phyloP scores from a whole-genome alignment of 2,329 filamentous ascomycete genomes.

The Metarhizium brunneum region DNA sequence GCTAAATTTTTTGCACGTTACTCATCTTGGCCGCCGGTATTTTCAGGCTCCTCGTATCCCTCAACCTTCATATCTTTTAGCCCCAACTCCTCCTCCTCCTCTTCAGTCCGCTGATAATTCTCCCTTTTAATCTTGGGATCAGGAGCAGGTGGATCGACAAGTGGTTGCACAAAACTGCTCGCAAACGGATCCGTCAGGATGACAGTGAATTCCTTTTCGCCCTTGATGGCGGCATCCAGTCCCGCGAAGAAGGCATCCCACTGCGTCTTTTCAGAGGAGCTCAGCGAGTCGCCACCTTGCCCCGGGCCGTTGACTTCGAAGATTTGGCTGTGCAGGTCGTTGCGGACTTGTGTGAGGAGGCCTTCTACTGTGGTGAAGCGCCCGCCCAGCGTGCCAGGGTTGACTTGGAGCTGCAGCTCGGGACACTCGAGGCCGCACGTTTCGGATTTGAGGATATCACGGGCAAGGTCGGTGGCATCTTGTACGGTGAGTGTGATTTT shows the following conservation, averaged over 20 bases:
- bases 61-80: slow-evolving; percentile 89
- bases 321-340: slow-evolving; percentile 80
- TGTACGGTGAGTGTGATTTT: slow-evolving; percentile 71
- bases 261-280: slow-evolving; percentile 50
- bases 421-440: slow-evolving; percentile 80
- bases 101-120: slow-evolving; percentile 77
- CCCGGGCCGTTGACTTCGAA: slow-evolving; percentile 61
- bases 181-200: slow-evolving; percentile 82
- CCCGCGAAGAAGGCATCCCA: slow-evolving; percentile 78
- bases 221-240: slow-evolving; percentile 69
- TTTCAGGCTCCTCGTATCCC: slow-evolving; percentile 53
- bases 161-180: slow-evolving; percentile 86
- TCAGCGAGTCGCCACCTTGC: slow-evolving; percentile 70
- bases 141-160: slow-evolving; percentile 58
- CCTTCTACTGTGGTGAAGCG: slow-evolving; percentile 97
- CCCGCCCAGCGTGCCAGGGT: slow-evolving; percentile 88
- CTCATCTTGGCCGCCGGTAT: slow-evolving; percentile 14
- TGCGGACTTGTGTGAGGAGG: slow-evolving; percentile 81
- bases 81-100: slow-evolving; percentile 91
- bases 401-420: slow-evolving; percentile 78
- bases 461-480: slow-evolving; percentile 62
- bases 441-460: slow-evolving; percentile 95
- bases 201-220: slow-evolving; percentile 71
- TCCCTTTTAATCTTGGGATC: slow-evolving; percentile 76
- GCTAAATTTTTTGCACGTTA: background rate